Conservation (phyloP, 148 eudicot species). For the Diospyros kaki region DNA sequence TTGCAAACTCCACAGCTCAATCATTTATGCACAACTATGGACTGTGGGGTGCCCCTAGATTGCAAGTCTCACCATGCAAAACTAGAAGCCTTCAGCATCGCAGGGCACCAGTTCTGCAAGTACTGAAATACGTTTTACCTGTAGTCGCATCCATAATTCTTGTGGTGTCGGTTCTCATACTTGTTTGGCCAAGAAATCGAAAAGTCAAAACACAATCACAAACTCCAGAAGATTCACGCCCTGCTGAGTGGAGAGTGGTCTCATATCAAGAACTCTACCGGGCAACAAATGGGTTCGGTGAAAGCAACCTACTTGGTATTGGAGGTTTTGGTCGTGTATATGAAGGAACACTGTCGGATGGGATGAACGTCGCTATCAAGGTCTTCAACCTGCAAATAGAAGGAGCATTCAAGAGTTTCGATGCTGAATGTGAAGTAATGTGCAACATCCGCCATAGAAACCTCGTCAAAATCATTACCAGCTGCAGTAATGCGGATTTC, state of each 20-base stretch:
- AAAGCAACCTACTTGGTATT: slow-evolving; percentile 22
- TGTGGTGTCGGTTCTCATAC: neutral
- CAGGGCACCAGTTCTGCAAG: neutral
- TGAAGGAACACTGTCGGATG: slow-evolving; percentile 24
- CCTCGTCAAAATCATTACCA: slow-evolving; percentile 20
- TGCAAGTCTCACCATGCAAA: slow-evolving; percentile 19
- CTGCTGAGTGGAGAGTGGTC: slow-evolving; percentile 12
- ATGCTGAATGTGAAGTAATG: slow-evolving; percentile 21
- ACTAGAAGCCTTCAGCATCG: neutral
- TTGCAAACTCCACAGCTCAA: slow-evolving; percentile 19
- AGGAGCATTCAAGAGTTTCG: slow-evolving; percentile 22
- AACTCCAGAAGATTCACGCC: neutral
- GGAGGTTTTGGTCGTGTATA: slow-evolving; percentile 21
- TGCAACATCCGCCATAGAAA: slow-evolving; percentile 26
- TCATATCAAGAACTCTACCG: slow-evolving; percentile 21
- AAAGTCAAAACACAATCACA: neutral
- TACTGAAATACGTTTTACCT: slow-evolving; percentile 24
- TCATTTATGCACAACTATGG: slow-evolving; percentile 22
- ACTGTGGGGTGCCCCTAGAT: slow-evolving; percentile 19
- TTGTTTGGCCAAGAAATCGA: slow-evolving; percentile 9
- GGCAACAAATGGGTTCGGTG: slow-evolving; percentile 24
- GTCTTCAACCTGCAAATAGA: slow-evolving; percentile 20
- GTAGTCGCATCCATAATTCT: slow-evolving; percentile 1
- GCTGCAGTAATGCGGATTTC: slow-evolving; percentile 19
- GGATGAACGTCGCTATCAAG: slow-evolving; percentile 21